Evolutionary conservation across 2,329 filamentous ascomycete species (phyloP).

Genomic region (Cryphonectria parasitica): DNA sequence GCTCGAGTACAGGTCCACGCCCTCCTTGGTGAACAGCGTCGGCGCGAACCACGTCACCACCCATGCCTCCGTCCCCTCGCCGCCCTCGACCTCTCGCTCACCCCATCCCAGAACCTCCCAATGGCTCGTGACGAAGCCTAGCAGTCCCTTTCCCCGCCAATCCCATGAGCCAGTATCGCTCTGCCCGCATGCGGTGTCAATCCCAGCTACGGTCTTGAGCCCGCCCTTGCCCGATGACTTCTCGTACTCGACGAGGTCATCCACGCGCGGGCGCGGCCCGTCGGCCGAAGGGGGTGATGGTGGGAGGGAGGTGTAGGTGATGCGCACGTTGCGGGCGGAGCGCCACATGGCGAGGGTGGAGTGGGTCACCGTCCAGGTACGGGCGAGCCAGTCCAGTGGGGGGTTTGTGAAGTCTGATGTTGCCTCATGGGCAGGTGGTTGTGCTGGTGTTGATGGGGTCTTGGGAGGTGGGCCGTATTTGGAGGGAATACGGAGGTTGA

Average conservation of each 20-base stretch:
- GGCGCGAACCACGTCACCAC: constrained; percentile 84
- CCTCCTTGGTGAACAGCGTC: constrained; percentile 81
- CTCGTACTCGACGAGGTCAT: constrained; percentile 76
- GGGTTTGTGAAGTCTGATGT: constrained; percentile 47
- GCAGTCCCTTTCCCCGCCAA: constrained; percentile 78
- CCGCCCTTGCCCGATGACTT: constrained; percentile 48
- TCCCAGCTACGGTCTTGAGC: constrained; percentile 65
- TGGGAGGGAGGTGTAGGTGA: constrained; percentile 68
- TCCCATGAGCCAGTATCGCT: constrained; percentile 58
- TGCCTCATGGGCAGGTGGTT: constrained; percentile 30
- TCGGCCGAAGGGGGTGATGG: constrained; percentile 21
- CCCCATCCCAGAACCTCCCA: constrained; percentile 86
- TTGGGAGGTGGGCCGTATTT: constrained; percentile 47
- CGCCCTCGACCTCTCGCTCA: constrained; percentile 48
- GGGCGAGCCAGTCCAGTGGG: constrained; percentile 61
- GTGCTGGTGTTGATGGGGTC: constrained; percentile 29
- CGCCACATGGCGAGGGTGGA: constrained; percentile 82
- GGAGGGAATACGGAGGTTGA: constrained; percentile 52
- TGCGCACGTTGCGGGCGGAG: constrained; percentile 76
- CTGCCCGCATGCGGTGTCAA: constrained; percentile 56
- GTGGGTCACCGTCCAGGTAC: constrained; percentile 76
- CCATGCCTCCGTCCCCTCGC: constrained; percentile 60
- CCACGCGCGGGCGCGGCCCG: constrained; percentile 50
- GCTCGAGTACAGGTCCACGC: constrained; percentile 77
- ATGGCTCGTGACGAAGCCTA: constrained; percentile 72